Evolutionary conservation across 2,329 filamentous ascomycete species (phyloP).

Genomic region (Eutypa lata): DNA sequence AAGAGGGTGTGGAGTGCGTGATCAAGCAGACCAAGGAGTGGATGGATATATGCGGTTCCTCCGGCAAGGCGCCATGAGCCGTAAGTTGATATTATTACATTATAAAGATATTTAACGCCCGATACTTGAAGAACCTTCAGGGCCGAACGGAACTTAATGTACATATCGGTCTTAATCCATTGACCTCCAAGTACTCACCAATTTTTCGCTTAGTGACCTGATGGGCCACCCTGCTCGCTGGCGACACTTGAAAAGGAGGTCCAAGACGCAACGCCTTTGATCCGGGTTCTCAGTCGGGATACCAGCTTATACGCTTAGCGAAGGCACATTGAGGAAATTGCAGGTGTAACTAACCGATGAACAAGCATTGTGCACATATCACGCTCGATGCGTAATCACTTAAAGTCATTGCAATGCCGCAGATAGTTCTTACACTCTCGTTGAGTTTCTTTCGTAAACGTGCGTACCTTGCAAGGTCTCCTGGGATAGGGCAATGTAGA

Average conservation of each 20-base stretch:
- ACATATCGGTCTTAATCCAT: too few relatives aligned
- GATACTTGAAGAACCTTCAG: too few relatives aligned
- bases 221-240: too few relatives aligned
- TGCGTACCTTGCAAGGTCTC: constrained; percentile 16
- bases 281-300: too few relatives aligned
- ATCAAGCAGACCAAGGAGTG: constrained; percentile 40
- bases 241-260: too few relatives aligned
- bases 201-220: too few relatives aligned
- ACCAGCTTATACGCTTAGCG: too few relatives aligned
- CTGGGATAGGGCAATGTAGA: constrained; percentile 7
- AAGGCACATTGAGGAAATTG: not conserved
- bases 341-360: constrained; percentile 27
- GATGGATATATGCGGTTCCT: constrained; percentile 45
- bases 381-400: constrained; percentile 38
- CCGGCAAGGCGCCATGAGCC: constrained; percentile 33
- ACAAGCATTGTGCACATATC: constrained; percentile 42
- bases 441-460: constrained; percentile 7
- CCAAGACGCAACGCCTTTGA: too few relatives aligned
- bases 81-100: constrained; percentile 8
- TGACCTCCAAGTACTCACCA: too few relatives aligned
- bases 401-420: constrained; percentile 45
- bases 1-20: constrained; percentile 38
- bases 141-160: too few relatives aligned
- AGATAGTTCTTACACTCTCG: constrained; percentile 45
- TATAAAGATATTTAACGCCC: too few relatives aligned